Evolutionary conservation across 805 yeast genomes (phyloP), one percentile per base, ranked within the genome.

Genomic region (Scheffersomyces spartinae): DNA sequence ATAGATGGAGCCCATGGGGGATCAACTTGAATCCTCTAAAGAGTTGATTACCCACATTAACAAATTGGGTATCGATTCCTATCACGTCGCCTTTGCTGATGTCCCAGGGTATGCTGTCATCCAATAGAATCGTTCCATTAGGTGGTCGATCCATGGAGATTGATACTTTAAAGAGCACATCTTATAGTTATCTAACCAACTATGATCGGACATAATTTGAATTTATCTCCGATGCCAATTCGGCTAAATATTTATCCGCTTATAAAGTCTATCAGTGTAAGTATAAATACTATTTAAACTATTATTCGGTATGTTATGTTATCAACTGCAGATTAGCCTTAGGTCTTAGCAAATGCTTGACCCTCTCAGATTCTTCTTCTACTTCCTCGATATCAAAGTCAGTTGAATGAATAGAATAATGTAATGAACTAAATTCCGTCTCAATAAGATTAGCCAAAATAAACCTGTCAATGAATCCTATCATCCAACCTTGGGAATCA

Each of bases 391-490:
- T 39, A 17, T 50, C 55, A 30, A 44, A 44, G 27, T 48, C 54
- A 6, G 28, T 21, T 13, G 24, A 31, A 10, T 24, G 31, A 2
- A 22, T 13, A n/a, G 39, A 44, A 15, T 33, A 36, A 7, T 32
- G 25, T 9, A 54, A 30, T 7, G 29, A 31, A 5, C 33, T 35
- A 23, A 55, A 54, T 9, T 37, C 33, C 38, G 32, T 45, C 19
- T 49, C 45, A 7, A 60, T 45, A 16, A 55, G 29, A 4, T 36
- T 36, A 2, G 60, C 36, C 5, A 60, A 31, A 7, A 55, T 40
- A 28, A 53, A 60, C 21, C 65, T 30, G 31, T 60, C 65, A 6
- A 57, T 41, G 28, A 56, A 57, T 9, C 67, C 67, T 9, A 42
- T 29, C 44, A 55, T 44, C 2, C 26, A 8, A 12, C 29, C 32